Evolutionary conservation across 352 stramenopile species (phyloP).

Genomic region (Globisporangium radiosum): DNA sequence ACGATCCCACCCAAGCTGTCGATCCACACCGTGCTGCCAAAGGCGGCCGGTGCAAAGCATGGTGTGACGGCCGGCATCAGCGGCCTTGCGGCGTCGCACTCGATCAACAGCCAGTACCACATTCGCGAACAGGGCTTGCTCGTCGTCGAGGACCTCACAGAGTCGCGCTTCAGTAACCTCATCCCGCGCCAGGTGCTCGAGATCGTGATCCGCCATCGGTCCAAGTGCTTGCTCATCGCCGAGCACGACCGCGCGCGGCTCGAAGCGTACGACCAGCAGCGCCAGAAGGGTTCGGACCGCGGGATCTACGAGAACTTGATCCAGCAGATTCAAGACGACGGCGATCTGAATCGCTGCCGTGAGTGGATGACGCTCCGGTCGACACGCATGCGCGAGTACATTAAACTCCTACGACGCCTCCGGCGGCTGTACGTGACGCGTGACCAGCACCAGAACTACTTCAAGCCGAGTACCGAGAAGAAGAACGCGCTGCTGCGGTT

Average conservation of each 20-base stretch:
- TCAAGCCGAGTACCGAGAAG: slow-evolving; percentile 84
- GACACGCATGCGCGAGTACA: slow-evolving; percentile 61
- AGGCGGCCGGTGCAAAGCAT: slow-evolving; percentile 58
- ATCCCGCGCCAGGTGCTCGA: slow-evolving; percentile 81
- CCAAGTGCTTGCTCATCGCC: slow-evolving; percentile 65
- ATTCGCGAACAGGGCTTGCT: slow-evolving; percentile 76
- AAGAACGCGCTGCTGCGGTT: slow-evolving; percentile 77
- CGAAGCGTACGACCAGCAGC: slow-evolving; percentile 68
- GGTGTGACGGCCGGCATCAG: slow-evolving; percentile 46
- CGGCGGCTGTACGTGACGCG: slow-evolving; percentile 60
- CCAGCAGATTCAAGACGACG: slow-evolving; percentile 84
- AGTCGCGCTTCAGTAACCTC: slow-evolving; percentile 79
- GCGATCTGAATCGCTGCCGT: slow-evolving; percentile 72
- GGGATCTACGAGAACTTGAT: slow-evolving; percentile 87
- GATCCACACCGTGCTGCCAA: slow-evolving; percentile 75
- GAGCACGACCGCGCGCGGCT: slow-evolving; percentile 72
- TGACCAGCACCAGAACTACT: slow-evolving; percentile 74
- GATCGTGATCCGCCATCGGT: slow-evolving; percentile 69
- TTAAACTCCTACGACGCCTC: slow-evolving; percentile 54
- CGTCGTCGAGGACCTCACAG: slow-evolving; percentile 77
- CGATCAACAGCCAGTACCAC: slow-evolving; percentile 82
- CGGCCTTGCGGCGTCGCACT: slow-evolving; percentile 44
- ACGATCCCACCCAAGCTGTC: slow-evolving; percentile 59
- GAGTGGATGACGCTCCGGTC: slow-evolving; percentile 81
- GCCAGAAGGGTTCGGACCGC: slow-evolving; percentile 72